A percentile compares a stretch with the other conserved stretches of the same genome.
Conservation (phyloP, 2,329 filamentous ascomycete genomes). For the Cladobotryum protrusum region DNA sequence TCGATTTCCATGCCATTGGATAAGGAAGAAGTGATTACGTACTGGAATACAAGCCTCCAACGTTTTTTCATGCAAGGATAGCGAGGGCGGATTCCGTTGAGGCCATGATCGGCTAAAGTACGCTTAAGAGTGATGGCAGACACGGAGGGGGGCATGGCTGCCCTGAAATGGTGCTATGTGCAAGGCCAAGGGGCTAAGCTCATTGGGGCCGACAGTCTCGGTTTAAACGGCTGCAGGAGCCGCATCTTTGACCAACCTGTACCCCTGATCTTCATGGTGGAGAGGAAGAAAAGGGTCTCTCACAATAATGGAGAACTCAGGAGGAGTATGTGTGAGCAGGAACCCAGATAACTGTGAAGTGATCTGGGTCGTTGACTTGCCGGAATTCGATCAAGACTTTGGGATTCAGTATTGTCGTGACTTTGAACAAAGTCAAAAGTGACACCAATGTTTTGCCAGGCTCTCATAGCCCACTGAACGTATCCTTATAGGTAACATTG, state of each 20-base stretch:
- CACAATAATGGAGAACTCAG: slow-evolving; percentile 2
- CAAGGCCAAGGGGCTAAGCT: neutral
- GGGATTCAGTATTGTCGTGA: neutral
- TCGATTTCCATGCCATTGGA: too few species aligned
- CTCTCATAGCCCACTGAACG: slow-evolving; percentile 2
- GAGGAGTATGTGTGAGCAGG: slow-evolving; percentile 2
- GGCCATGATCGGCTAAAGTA: neutral
- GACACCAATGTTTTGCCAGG: neutral
- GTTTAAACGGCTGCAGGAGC: neutral
- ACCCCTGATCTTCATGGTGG: neutral
- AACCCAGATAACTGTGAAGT: slow-evolving; percentile 3
- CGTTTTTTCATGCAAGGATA: neutral
- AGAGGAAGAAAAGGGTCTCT: neutral
- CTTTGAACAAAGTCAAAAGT: slow-evolving; percentile 1
- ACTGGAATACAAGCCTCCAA: slow-evolving; percentile 4
- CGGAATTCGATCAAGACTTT: slow-evolving; percentile 5
- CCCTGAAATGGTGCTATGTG: neutral
- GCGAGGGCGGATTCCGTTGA: neutral
- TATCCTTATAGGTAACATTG: neutral
- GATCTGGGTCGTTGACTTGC: slow-evolving; percentile 1
- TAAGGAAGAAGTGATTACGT: too few species aligned
- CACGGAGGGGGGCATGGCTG: neutral
- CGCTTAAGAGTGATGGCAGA: neutral
- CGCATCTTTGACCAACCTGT: neutral
- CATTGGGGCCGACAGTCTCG: slow-evolving; percentile 1